These are phyloP conservation scores for Cornus controversa DNA, from an alignment of 148 eudicot species.

Conservation along the genomic window DNA sequence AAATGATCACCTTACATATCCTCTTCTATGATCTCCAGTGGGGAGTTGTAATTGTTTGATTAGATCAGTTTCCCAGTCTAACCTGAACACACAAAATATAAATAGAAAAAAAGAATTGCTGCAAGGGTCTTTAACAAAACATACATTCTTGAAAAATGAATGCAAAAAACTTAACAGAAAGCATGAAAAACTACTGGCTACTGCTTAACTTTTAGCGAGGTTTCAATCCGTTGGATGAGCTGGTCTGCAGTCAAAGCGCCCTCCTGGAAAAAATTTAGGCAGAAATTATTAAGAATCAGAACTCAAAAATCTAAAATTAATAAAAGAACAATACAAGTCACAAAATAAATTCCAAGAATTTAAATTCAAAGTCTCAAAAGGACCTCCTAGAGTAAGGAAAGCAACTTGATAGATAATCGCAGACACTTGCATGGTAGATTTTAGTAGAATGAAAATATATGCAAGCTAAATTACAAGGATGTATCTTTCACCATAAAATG, in stretches of 20 bases:
- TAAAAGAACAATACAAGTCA: neutral
- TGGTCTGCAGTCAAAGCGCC: conserved; percentile 59
- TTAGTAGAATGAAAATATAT: no score
- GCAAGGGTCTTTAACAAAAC: neutral
- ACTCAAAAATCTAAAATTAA: neutral
- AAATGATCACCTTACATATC: neutral
- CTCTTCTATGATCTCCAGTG: neutral
- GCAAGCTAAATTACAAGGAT: neutral
- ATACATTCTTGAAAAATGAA: no score
- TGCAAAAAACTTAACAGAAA: neutral
- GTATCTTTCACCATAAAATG: neutral
- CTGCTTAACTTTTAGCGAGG: conserved; percentile 46
- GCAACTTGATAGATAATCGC: neutral
- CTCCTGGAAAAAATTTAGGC: conserved; percentile 40
- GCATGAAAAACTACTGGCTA: conserved; percentile 28
- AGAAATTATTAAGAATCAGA: neutral
- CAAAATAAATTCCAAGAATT: neutral
- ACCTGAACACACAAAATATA: neutral
- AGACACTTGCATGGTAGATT: neutral
- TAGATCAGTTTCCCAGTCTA: conserved; percentile 5
- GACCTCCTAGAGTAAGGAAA: neutral
- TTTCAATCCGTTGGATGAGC: conserved; percentile 55
- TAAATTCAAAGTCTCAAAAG: neutral
- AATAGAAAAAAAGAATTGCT: neutral
- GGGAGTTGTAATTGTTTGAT: conserved; percentile 1